A percentile compares a stretch with the other conserved stretches of the same genome.
These are phyloP conservation scores for Nemania sp. DNA, from an alignment of 2,329 filamentous ascomycete species.

Conservation along the genomic window DNA sequence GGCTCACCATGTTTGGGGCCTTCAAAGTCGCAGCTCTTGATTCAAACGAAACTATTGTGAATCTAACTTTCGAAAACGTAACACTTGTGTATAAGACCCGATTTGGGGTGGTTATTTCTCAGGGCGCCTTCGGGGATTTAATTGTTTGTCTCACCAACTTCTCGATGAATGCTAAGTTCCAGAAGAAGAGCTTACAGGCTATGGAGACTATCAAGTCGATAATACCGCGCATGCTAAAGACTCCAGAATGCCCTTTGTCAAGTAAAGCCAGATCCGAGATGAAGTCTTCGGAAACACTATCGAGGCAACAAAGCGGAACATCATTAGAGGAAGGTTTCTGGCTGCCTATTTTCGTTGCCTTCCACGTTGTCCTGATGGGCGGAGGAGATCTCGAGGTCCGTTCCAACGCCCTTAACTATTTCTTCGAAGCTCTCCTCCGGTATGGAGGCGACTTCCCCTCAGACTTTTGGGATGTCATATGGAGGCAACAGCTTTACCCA, in stretches of 20 bases:
- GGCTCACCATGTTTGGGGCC: constrained; percentile 99
- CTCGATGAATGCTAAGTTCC: constrained; percentile 97
- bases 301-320: constrained; percentile 76
- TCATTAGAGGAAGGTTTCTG: constrained; percentile 97
- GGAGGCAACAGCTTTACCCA: constrained; percentile 95
- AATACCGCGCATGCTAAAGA: constrained; percentile 93
- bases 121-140: constrained; percentile 95
- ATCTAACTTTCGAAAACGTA: constrained; percentile 96
- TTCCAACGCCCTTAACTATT: constrained; percentile 90
- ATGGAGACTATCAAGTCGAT: constrained; percentile 95
- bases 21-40: constrained; percentile 96
- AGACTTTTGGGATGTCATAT: constrained; percentile 98
- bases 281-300: constrained; percentile 58
- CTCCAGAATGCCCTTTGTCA: constrained; percentile 92
- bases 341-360: constrained; percentile 98
- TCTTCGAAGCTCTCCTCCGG: constrained; percentile 91
- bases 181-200: constrained; percentile 96
- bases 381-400: constrained; percentile 97
- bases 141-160: constrained; percentile 98
- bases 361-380: constrained; percentile 99
- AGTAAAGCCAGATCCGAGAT: constrained; percentile 54
- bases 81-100: constrained; percentile 94
- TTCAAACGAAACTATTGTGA: constrained; percentile 94
- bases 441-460: constrained; percentile 92
- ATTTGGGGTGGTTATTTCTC: constrained; percentile 94